Conservation (phyloP, 2,329 filamentous ascomycete genomes). For the Dactylonectria macrodidyma region DNA sequence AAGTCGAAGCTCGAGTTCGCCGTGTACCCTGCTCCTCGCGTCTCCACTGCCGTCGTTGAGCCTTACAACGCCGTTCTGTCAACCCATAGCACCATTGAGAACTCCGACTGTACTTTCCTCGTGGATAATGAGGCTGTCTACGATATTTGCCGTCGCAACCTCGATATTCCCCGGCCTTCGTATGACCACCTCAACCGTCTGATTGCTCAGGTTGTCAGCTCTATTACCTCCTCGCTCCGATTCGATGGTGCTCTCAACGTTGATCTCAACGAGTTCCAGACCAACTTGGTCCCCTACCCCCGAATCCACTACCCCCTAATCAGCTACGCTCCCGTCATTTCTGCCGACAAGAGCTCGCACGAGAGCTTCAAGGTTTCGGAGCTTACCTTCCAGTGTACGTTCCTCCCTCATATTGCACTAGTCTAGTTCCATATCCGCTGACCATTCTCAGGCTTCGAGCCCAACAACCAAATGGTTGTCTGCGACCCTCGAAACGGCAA, state of each 20-base stretch:
- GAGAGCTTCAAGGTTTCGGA: slow-evolving; percentile 91
- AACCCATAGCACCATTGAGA: slow-evolving; percentile 82
- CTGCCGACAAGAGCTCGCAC: slow-evolving; percentile 82
- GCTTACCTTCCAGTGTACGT: slow-evolving; percentile 80
- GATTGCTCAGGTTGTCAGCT: slow-evolving; percentile 82
- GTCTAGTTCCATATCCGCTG: slow-evolving; percentile 38
- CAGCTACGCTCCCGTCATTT: slow-evolving; percentile 80
- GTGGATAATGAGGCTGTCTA: slow-evolving; percentile 84
- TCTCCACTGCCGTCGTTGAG: slow-evolving; percentile 80
- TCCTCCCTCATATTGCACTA: not conserved
- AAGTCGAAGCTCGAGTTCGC: slow-evolving; percentile 84
- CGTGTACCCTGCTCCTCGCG: slow-evolving; percentile 79
- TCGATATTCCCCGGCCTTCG: slow-evolving; percentile 78
- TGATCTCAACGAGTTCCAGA: slow-evolving; percentile 84
- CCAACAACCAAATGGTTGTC: slow-evolving; percentile 85
- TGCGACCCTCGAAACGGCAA: slow-evolving; percentile 82
- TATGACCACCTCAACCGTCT: slow-evolving; percentile 82
- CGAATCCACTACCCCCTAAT: slow-evolving; percentile 83
- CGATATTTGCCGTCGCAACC: slow-evolving; percentile 81
- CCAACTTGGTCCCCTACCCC: slow-evolving; percentile 81
- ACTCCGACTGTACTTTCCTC: slow-evolving; percentile 84
- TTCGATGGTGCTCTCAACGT: slow-evolving; percentile 82
- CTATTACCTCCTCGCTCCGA: slow-evolving; percentile 80
- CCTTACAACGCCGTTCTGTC: slow-evolving; percentile 82
- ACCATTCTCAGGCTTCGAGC: slow-evolving; percentile 74